Conservation (phyloP, 257 asterid genomes). For the Nicotiana paniculata region DNA sequence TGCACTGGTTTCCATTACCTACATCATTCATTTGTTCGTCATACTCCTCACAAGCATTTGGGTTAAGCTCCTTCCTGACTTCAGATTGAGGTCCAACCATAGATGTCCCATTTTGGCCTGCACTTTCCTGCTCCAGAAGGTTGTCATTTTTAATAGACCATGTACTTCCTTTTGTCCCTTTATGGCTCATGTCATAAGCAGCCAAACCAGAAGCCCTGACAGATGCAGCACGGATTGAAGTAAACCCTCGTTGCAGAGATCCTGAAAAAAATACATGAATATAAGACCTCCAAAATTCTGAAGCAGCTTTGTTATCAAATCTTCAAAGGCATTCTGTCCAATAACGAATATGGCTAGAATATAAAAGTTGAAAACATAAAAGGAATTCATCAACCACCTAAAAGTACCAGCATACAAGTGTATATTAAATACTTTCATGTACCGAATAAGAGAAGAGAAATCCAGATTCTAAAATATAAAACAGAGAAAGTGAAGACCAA, state of each 20-base stretch:
- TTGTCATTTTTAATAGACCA: conserved; percentile 22
- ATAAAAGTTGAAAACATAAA: not conserved
- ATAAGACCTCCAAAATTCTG: not conserved
- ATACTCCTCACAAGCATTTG: conserved; percentile 20
- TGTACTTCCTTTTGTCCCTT: conserved; percentile 24
- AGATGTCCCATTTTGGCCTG: conserved; percentile 22
- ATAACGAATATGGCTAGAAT: not conserved
- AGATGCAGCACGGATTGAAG: conserved; percentile 68
- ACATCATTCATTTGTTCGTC: conserved; percentile 25
- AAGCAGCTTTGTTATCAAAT: not conserved
- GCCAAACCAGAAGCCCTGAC: conserved; percentile 77
- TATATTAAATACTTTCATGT: not conserved
- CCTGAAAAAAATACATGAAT: conserved; percentile 38
- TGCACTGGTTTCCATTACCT: conserved; percentile 23
- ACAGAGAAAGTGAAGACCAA: not conserved
- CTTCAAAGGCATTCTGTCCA: not conserved
- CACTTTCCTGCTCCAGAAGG: conserved; percentile 28
- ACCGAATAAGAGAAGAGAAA: not conserved
- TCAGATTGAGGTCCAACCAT: conserved; percentile 17
- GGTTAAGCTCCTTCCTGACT: conserved; percentile 21
- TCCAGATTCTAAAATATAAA: not conserved
- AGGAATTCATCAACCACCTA: not conserved
- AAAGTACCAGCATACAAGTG: not conserved
- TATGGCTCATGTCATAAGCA: conserved; percentile 32
- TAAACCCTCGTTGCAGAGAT: conserved; percentile 37